Evolutionary conservation across 306 rosid species (phyloP).

Genomic region (Luffa acutangula): DNA sequence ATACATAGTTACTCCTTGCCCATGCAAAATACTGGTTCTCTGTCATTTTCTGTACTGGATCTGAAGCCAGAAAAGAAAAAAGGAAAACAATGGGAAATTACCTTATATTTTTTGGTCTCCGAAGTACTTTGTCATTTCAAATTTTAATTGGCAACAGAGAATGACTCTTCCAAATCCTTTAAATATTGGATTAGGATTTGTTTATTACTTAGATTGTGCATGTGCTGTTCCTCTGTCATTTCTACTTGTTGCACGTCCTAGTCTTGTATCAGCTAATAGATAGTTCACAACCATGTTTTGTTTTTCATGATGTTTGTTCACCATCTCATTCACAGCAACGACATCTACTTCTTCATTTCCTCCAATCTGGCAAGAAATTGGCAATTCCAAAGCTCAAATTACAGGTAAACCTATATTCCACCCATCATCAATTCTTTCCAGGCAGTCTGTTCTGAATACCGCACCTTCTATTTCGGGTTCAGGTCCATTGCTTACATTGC

Average conservation of each 20-base stretch:
- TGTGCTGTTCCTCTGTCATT: slow-evolving; percentile 9
- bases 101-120: slow-evolving; percentile 20
- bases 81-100: slow-evolving; percentile 17
- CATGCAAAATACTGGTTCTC: slow-evolving; percentile 24
- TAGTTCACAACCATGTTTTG: slow-evolving; percentile 21
- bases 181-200: slow-evolving; percentile 20
- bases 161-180: slow-evolving; percentile 30
- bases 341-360: slow-evolving; percentile 18
- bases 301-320: slow-evolving; percentile 30
- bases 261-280: slow-evolving; percentile 12
- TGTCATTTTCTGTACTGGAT: slow-evolving; percentile 25
- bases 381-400: slow-evolving; percentile 21
- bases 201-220: slow-evolving; percentile 21
- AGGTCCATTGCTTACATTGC: slow-evolving; percentile 27
- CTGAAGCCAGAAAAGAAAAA: slow-evolving; percentile 22
- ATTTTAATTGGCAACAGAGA: slow-evolving; percentile 22
- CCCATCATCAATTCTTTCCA: slow-evolving; percentile 22
- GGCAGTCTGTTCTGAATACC: slow-evolving; percentile 24
- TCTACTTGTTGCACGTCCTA: slow-evolving; percentile 21
- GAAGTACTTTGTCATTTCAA: slow-evolving; percentile 17
- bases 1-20: slow-evolving; percentile 22
- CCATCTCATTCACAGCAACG: slow-evolving; percentile 23
- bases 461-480: slow-evolving; percentile 27
- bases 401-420: slow-evolving; percentile 24
- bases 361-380: slow-evolving; percentile 26